Conservation (phyloP, 257 asterid genomes). For the Linaria vulgaris region DNA sequence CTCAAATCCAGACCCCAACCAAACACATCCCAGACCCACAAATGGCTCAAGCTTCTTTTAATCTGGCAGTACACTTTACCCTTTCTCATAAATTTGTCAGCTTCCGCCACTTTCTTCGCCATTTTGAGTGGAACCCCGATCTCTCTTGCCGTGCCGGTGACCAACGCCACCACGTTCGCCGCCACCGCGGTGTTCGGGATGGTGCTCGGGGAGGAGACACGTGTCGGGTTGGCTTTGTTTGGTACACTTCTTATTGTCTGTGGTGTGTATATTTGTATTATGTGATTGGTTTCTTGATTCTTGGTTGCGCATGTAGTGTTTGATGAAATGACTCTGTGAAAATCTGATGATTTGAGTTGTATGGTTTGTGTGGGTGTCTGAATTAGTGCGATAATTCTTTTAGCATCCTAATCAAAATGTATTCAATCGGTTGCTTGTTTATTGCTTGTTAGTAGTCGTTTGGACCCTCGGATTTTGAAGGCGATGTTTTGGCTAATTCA, state of each 20-base stretch:
- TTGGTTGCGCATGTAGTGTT: constrained; percentile 23
- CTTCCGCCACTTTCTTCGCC: constrained; percentile 87
- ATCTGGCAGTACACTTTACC: constrained; percentile 92
- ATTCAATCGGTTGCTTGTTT: too few relatives aligned
- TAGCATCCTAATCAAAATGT: too few relatives aligned
- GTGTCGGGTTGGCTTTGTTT: constrained; percentile 57
- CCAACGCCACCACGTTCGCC: constrained; percentile 89
- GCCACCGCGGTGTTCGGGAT: constrained; percentile 88
- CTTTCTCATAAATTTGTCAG: constrained; percentile 66
- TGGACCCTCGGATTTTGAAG: too few relatives aligned
- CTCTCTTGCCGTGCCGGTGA: constrained; percentile 85
- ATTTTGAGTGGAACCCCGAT: constrained; percentile 67
- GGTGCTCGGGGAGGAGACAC: constrained; percentile 80
- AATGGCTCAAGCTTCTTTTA: constrained; percentile 72
- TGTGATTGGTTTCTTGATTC: constrained; percentile 32
- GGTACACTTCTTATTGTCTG: constrained; percentile 70
- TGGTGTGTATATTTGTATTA: constrained; percentile 62
- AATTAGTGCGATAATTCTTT: too few relatives aligned
- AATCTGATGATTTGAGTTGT: not conserved
- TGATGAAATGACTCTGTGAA: constrained; percentile 27
- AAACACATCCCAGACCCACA: constrained; percentile 50
- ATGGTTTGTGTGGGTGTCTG: too few relatives aligned
- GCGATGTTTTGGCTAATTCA: too few relatives aligned
- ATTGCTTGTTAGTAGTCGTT: too few relatives aligned
- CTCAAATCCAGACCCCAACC: constrained; percentile 56